Percentiles rank a stretch among this genome's conserved stretches.
phyloP scores from a whole-genome alignment of 805 yeast species.

The Candida morakotiae region DNA sequence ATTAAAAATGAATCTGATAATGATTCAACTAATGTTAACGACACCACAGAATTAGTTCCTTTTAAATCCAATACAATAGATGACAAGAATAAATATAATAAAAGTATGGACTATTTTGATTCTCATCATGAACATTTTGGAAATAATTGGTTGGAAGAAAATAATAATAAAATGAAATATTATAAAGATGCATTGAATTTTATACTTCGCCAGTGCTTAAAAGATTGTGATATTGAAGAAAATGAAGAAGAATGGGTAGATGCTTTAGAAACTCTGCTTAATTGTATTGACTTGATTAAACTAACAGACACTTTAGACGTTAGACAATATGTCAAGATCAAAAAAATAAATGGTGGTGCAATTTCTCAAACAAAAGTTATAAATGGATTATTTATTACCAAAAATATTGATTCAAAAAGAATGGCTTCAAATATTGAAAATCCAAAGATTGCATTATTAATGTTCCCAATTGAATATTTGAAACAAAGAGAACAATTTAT shows the following conservation, averaged over 20 bases:
- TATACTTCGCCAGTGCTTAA: conserved; percentile 55
- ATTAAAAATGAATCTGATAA: not conserved
- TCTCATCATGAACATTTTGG: not conserved
- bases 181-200: conserved; percentile 45
- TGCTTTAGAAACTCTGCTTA: conserved; percentile 47
- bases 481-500: conserved; percentile 74
- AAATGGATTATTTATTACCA: conserved; percentile 82
- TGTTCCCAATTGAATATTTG: conserved; percentile 86
- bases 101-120: conserved; percentile 1
- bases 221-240: conserved; percentile 51
- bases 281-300: conserved; percentile 54
- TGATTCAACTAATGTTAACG: not conserved
- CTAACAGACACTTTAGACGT: conserved; percentile 78
- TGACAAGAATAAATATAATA: not conserved
- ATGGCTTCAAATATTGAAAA: conserved; percentile 64
- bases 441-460: conserved; percentile 77
- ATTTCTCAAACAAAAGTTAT: conserved; percentile 57
- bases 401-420: conserved; percentile 69
- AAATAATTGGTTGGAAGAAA: not conserved
- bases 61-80: conserved; percentile 1
- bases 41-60: conserved; percentile 6
- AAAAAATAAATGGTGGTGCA: conserved; percentile 74
- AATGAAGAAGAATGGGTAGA: conserved; percentile 55
- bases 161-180: conserved; percentile 7
- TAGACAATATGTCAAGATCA: conserved; percentile 83